Evolutionary conservation across 1,284 basidiomycete genomes (phyloP).

Genomic region (Tylopilus sp.): DNA sequence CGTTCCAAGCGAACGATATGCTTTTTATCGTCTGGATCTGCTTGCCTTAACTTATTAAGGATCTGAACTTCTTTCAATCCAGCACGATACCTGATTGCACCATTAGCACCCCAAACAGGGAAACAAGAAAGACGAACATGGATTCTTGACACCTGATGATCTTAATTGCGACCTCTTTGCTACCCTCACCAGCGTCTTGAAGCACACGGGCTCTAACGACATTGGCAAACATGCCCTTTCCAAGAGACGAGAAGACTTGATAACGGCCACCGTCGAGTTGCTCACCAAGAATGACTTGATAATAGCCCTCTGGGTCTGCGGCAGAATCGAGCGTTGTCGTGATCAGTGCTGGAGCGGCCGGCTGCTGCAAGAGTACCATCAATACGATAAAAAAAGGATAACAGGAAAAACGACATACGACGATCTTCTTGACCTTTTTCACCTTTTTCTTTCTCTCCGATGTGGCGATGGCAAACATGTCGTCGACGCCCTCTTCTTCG

Average conservation of each 20-base stretch:
- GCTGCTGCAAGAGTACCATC: slow-evolving; percentile 53
- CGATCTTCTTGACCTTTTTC: slow-evolving; percentile 63
- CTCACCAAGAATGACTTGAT: slow-evolving; percentile 94
- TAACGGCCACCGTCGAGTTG: slow-evolving; percentile 93
- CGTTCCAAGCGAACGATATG: slow-evolving; percentile 93
- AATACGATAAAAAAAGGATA: slow-evolving; percentile 6
- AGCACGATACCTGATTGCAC: slow-evolving; percentile 85
- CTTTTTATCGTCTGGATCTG: slow-evolving; percentile 97
- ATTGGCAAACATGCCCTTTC: slow-evolving; percentile 99
- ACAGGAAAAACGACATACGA: slow-evolving; percentile 46
- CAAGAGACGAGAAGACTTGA: slow-evolving; percentile 94
- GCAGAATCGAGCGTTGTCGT: slow-evolving; percentile 79
- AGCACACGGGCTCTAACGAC: slow-evolving; percentile 93
- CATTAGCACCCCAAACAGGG: slow-evolving; percentile 15
- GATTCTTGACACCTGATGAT: slow-evolving; percentile 97
- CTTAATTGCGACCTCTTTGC: slow-evolving; percentile 97
- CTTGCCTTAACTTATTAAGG: slow-evolving; percentile 85
- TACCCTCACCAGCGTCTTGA: slow-evolving; percentile 71
- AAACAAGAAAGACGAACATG: slow-evolving; percentile 73
- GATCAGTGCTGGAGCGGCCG: slow-evolving; percentile 70
- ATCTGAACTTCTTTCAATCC: slow-evolving; percentile 95
- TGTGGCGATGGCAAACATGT: slow-evolving; percentile 86
- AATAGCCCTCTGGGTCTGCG: slow-evolving; percentile 95
- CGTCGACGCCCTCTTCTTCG: slow-evolving; percentile 70
- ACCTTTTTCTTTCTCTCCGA: slow-evolving; percentile 69